Conservation (phyloP, 768 basidiomycete genomes). For the Lactarius evosmus region DNA sequence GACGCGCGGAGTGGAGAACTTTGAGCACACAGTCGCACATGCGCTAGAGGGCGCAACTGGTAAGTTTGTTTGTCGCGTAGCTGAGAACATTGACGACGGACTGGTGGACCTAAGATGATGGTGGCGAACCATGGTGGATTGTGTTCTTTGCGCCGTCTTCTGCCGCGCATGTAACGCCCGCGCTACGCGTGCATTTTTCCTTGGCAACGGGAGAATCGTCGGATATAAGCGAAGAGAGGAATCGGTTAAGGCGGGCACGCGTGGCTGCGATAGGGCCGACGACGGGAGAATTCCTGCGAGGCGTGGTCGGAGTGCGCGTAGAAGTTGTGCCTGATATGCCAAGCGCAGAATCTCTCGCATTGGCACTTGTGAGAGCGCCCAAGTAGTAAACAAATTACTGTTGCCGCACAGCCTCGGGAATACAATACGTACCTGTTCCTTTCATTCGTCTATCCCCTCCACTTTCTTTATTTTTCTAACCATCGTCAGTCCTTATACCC, state of each 20-base stretch:
- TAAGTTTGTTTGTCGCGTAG: slow-evolving; percentile 5
- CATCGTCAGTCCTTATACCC: not conserved
- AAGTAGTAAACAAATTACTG: not conserved
- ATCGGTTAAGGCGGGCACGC: slow-evolving; percentile 13
- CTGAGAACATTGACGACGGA: not conserved
- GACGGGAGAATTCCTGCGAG: slow-evolving; percentile 50
- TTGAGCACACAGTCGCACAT: slow-evolving; percentile 43
- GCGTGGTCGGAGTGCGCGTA: slow-evolving; percentile 47
- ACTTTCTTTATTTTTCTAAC: not conserved
- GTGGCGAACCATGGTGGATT: slow-evolving; percentile 54
- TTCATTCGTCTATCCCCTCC: no score
- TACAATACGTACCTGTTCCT: not conserved
- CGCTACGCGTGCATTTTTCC: slow-evolving; percentile 45
- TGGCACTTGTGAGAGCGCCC: slow-evolving; percentile 30
- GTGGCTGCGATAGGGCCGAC: slow-evolving; percentile 71
- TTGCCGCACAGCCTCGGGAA: not conserved
- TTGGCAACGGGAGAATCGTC: slow-evolving; percentile 30
- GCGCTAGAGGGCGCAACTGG: slow-evolving; percentile 9
- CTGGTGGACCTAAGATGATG: not conserved
- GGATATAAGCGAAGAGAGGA: not conserved
- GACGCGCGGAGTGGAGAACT: slow-evolving; percentile 55
- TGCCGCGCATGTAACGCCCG: slow-evolving; percentile 54
- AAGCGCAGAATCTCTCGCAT: slow-evolving; percentile 48
- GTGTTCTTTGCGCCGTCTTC: slow-evolving; percentile 75
- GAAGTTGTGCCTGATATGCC: slow-evolving; percentile 57